phyloP scores from a whole-genome alignment of 768 basidiomycete genomes.

The Coprinopsis strossmayeri region DNA sequence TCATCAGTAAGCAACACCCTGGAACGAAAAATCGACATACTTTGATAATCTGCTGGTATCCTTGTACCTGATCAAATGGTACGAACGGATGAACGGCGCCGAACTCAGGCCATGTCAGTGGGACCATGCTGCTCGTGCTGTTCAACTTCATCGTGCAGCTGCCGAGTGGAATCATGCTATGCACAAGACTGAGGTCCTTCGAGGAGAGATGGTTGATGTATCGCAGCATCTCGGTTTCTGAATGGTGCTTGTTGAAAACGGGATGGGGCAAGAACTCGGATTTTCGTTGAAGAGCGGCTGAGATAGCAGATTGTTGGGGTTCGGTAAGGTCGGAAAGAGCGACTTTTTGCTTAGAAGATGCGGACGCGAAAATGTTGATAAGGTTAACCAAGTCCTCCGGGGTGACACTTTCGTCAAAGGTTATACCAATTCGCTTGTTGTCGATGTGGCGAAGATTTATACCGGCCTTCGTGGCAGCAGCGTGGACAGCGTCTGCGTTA shows the following conservation, averaged over 20 bases:
- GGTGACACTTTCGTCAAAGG: conserved; percentile 86
- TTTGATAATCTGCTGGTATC: conserved; percentile 79
- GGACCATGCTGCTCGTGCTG: conserved; percentile 96
- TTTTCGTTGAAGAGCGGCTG: conserved; percentile 48
- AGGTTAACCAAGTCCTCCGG: conserved; percentile 69
- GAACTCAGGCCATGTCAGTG: conserved; percentile 93
- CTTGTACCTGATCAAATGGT: conserved; percentile 82
- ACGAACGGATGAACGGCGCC: conserved; percentile 88
- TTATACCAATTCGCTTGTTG: conserved; percentile 72
- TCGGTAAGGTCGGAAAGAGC: conserved; percentile 42
- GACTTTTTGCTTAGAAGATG: conserved; percentile 43
- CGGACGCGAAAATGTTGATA: conserved; percentile 75
- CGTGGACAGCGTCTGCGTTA: conserved; percentile 59
- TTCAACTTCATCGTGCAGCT: conserved; percentile 99
- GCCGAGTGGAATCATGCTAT: conserved; percentile 94
- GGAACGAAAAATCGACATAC: conserved; percentile 25
- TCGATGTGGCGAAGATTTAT: conserved; percentile 85
- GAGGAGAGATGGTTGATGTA: conserved; percentile 91
- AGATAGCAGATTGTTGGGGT: conserved; percentile 40
- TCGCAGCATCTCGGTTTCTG: conserved; percentile 97
- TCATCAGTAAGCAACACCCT: neutral
- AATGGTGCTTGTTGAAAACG: conserved; percentile 95
- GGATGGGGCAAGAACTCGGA: conserved; percentile 77
- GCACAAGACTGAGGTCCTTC: conserved; percentile 92
- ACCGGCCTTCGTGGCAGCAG: conserved; percentile 50